Percentiles rank a stretch among this genome's conserved stretches.
Conservation (phyloP, 169 alveolate species). For the Cryptosporidium sp. region DNA sequence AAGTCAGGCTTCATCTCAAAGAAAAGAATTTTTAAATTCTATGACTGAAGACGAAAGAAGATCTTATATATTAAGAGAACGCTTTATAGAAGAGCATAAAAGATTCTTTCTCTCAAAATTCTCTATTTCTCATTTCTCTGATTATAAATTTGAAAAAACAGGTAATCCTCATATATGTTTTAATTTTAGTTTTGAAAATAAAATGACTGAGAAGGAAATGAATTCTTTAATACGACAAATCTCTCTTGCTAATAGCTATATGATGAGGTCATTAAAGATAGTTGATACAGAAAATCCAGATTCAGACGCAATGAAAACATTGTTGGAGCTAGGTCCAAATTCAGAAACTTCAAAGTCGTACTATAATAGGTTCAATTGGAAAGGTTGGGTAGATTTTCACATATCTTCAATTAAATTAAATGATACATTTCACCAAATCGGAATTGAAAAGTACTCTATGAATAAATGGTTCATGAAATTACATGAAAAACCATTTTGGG, state of each 20-base stretch:
- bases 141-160: slow-evolving; percentile 16
- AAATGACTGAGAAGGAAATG: slow-evolving; percentile 80
- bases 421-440: slow-evolving; percentile 71
- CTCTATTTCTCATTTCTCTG: slow-evolving; percentile 21
- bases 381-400: slow-evolving; percentile 78
- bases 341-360: slow-evolving; percentile 38
- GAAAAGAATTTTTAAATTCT: slow-evolving; percentile 77
- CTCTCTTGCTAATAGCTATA: slow-evolving; percentile 77
- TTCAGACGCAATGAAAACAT: slow-evolving; percentile 46
- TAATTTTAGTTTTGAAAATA: slow-evolving; percentile 79
- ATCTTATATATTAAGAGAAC: slow-evolving; percentile 76
- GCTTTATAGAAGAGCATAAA: slow-evolving; percentile 68
- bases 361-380: slow-evolving; percentile 58
- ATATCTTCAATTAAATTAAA: slow-evolving; percentile 68
- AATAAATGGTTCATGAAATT: slow-evolving; percentile 77
- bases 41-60: slow-evolving; percentile 77
- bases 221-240: slow-evolving; percentile 80
- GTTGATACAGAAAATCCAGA: slow-evolving; percentile 50
- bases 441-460: slow-evolving; percentile 77
- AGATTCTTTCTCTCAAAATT: slow-evolving; percentile 34
- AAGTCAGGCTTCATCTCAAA: slow-evolving; percentile 42
- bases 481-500: slow-evolving; percentile 79
- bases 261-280: slow-evolving; percentile 78
- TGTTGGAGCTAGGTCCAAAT: slow-evolving; percentile 47
- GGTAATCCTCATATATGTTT: slow-evolving; percentile 78